Conservation (phyloP, 768 basidiomycete species). For the Pisolithus tinctorius region DNA sequence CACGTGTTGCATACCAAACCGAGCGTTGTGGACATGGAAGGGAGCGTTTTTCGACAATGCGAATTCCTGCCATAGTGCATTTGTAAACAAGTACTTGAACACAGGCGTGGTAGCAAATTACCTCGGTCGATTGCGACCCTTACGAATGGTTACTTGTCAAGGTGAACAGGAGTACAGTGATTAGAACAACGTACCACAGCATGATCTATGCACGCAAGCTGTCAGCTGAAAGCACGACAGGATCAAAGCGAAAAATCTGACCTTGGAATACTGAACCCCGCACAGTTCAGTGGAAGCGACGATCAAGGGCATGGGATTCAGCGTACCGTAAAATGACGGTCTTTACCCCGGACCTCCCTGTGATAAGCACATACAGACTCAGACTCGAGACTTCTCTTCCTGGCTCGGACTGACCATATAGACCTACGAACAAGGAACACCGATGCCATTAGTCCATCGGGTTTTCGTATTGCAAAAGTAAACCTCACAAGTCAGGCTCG, state of each 20-base stretch:
- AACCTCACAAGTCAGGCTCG: conserved; percentile 71
- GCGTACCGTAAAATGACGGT: conserved; percentile 78
- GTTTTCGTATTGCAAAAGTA: background rate
- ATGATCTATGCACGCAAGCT: conserved; percentile 50
- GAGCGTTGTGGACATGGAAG: conserved; percentile 72
- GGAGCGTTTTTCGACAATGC: conserved; percentile 91
- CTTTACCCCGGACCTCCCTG: conserved; percentile 87
- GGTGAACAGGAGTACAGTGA: background rate
- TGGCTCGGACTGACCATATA: conserved; percentile 60
- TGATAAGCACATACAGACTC: conserved; percentile 15
- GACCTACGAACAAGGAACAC: conserved; percentile 41
- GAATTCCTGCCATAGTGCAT: conserved; percentile 46
- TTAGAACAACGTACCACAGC: conserved; percentile 59
- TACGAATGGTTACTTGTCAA: conserved; percentile 2
- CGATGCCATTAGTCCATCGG: background rate
- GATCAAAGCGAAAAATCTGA: conserved; percentile 20
- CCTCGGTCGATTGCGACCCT: conserved; percentile 97
- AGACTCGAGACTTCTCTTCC: conserved; percentile 18
- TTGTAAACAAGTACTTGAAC: background rate
- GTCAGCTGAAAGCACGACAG: too few relatives aligned
- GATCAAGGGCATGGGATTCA: background rate
- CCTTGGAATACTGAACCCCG: conserved; percentile 66
- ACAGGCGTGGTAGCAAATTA: conserved; percentile 6
- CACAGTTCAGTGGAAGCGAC: background rate
- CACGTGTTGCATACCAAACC: conserved; percentile 71